Conservation (phyloP, 1,139 yeast species). For the Geotrichum candidum region DNA sequence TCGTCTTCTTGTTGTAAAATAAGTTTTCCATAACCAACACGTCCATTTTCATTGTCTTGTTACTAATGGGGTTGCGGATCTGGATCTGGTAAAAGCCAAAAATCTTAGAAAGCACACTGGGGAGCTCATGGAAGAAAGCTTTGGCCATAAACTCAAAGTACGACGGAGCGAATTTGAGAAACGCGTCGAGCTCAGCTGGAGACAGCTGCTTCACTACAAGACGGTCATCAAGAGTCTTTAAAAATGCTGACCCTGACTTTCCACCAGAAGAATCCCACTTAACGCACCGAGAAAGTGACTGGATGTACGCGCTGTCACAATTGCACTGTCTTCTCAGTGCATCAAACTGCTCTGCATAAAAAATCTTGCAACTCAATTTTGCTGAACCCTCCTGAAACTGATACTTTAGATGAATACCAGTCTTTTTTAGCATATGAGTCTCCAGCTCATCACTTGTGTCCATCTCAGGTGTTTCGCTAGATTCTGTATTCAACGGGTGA, state of each 20-base stretch:
- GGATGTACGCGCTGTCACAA: conserved; percentile 67
- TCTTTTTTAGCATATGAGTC: conserved; percentile 65
- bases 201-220: conserved; percentile 86
- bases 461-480: conserved; percentile 12
- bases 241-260: conserved; percentile 88
- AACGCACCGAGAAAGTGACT: conserved; percentile 84
- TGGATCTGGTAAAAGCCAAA: conserved; percentile 94
- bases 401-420: conserved; percentile 85
- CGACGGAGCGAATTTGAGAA: conserved; percentile 91
- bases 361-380: conserved; percentile 81
- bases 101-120: conserved; percentile 89
- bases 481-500: conserved; percentile 24
- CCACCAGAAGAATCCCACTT: conserved; percentile 98
- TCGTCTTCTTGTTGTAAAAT: conserved; percentile 76
- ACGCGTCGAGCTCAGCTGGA: conserved; percentile 84
- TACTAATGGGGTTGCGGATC: conserved; percentile 69
- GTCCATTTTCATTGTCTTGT: conserved; percentile 78
- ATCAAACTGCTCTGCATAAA: conserved; percentile 94
- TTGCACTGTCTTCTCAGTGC: conserved; percentile 85
- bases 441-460: conserved; percentile 41
- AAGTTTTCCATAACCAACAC: conserved; percentile 93
- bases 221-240: conserved; percentile 82
- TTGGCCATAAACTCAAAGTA: conserved; percentile 95
- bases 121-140: conserved; percentile 88
- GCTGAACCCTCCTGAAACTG: conserved; percentile 73